Evolutionary conservation across 2,329 filamentous ascomycete species (phyloP).

Genomic region (Ambrosiella beaveri): DNA sequence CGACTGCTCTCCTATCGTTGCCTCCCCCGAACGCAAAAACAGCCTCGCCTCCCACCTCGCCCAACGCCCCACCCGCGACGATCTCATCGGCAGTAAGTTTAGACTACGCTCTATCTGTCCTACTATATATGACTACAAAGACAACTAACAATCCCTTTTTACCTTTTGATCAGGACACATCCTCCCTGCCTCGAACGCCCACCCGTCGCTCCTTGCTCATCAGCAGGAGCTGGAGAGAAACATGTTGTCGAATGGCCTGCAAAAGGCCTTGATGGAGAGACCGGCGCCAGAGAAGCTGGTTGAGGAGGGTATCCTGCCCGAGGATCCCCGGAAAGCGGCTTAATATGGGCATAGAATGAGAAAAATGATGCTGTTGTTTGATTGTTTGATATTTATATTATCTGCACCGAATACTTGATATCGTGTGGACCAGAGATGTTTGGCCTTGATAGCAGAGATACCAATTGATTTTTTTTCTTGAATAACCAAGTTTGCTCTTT

Average conservation of each 20-base stretch:
- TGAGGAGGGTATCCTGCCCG: conserved; percentile 60
- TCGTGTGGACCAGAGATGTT: too few relatives aligned
- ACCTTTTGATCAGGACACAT: conserved; percentile 51
- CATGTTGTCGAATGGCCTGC: conserved; percentile 73
- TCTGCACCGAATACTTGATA: too few relatives aligned
- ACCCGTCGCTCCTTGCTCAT: conserved; percentile 61
- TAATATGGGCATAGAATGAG: neutral
- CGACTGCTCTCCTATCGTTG: conserved; percentile 41
- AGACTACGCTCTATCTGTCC: neutral
- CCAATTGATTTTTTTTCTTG: neutral
- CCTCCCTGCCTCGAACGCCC: conserved; percentile 59
- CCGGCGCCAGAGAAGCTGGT: conserved; percentile 62
- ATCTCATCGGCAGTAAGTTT: conserved; percentile 44
- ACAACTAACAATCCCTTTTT: neutral
- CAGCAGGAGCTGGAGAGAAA: conserved; percentile 74
- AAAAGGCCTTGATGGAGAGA: conserved; percentile 67
- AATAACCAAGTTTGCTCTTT: neutral
- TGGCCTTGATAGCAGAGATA: neutral
- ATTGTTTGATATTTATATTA: neutral
- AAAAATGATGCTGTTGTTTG: neutral
- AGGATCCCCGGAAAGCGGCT: conserved; percentile 36
- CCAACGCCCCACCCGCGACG: conserved; percentile 56
- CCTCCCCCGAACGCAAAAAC: conserved; percentile 41
- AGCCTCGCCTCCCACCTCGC: conserved; percentile 57
- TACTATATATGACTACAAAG: neutral